Percentiles rank a stretch among this genome's conserved stretches.
phyloP scores from a whole-genome alignment of 1,284 basidiomycete genomes.

The Neonothopanus nambi region DNA sequence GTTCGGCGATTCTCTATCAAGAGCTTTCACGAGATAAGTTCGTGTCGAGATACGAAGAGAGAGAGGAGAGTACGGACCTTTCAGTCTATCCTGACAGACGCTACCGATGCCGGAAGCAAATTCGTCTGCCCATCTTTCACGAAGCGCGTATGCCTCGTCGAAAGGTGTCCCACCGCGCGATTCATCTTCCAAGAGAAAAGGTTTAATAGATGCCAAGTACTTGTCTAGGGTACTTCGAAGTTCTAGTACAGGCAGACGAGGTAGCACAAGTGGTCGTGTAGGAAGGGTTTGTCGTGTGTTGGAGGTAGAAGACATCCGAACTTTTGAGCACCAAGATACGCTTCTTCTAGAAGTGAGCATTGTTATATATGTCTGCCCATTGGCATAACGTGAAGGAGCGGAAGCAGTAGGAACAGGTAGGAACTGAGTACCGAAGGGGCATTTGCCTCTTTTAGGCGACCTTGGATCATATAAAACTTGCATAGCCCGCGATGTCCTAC shows the following conservation, averaged over 20 bases:
- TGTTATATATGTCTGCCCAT: too few species aligned
- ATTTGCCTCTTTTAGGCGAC: too few species aligned
- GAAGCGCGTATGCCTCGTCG: slow-evolving; percentile 57
- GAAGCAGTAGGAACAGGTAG: too few species aligned
- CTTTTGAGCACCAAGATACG: too few species aligned
- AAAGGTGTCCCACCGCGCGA: slow-evolving; percentile 55
- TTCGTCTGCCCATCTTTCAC: slow-evolving; percentile 68
- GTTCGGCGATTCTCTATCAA: slow-evolving; percentile 83
- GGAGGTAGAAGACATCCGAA: too few species aligned
- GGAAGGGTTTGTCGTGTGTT: too few species aligned
- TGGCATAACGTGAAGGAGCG: too few species aligned
- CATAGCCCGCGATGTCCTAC: too few species aligned
- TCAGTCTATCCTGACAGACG: slow-evolving; percentile 77
- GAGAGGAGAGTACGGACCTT: slow-evolving; percentile 52
- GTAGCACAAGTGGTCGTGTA: slow-evolving; percentile 20
- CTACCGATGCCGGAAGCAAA: slow-evolving; percentile 76
- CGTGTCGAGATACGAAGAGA: slow-evolving; percentile 2
- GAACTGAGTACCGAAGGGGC: too few species aligned
- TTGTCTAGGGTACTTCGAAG: slow-evolving; percentile 76
- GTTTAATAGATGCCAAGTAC: slow-evolving; percentile 81
- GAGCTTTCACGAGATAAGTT: slow-evolving; percentile 47
- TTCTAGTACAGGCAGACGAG: slow-evolving; percentile 86
- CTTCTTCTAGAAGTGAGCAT: too few species aligned
- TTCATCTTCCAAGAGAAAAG: slow-evolving; percentile 79
- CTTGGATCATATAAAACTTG: too few species aligned